Percentiles rank a stretch among this genome's conserved stretches.
phyloP scores from a whole-genome alignment of 108 stramenopile genomes.

The Hondaea fermentalgiana region DNA sequence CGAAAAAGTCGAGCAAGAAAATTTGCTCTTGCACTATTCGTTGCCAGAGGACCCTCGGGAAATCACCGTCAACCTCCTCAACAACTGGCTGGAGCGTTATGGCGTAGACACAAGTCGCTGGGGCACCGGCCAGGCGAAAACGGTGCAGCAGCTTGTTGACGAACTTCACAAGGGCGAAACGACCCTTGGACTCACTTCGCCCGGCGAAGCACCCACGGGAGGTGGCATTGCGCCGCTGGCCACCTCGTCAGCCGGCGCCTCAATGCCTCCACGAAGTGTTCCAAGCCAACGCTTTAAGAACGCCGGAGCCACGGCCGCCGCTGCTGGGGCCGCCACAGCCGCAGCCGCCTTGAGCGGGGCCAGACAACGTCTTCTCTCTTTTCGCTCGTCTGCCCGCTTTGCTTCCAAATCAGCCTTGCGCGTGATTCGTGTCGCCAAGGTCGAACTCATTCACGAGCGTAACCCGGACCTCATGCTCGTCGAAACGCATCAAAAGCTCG shows the following conservation, averaged over 20 bases:
- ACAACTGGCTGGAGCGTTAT: not conserved
- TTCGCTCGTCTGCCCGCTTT: not conserved
- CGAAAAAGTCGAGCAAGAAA: not conserved
- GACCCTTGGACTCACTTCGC: not conserved
- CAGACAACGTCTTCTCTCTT: not conserved
- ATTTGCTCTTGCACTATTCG: not conserved
- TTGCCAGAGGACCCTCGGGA: not conserved
- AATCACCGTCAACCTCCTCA: not conserved
- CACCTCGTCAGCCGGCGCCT: not conserved
- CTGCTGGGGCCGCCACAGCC: no score
- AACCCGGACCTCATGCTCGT: not conserved
- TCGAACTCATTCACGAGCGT: not conserved
- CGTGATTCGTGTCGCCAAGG: conserved; percentile 1
- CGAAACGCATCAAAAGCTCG: not conserved
- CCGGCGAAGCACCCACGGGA: not conserved
- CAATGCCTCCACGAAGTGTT: no score
- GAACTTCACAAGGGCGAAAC: not conserved
- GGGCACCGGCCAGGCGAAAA: not conserved
- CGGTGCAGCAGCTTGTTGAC: not conserved
- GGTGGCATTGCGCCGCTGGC: not conserved
- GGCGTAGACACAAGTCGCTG: not conserved
- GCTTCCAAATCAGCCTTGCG: not conserved
- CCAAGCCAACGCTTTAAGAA: no score
- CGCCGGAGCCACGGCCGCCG: no score
- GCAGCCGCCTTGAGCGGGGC: no score